Evolutionary conservation across 1,284 basidiomycete species (phyloP), one percentile per base, ranked within the genome.

Genomic region (Trichosporon sp.): DNA sequence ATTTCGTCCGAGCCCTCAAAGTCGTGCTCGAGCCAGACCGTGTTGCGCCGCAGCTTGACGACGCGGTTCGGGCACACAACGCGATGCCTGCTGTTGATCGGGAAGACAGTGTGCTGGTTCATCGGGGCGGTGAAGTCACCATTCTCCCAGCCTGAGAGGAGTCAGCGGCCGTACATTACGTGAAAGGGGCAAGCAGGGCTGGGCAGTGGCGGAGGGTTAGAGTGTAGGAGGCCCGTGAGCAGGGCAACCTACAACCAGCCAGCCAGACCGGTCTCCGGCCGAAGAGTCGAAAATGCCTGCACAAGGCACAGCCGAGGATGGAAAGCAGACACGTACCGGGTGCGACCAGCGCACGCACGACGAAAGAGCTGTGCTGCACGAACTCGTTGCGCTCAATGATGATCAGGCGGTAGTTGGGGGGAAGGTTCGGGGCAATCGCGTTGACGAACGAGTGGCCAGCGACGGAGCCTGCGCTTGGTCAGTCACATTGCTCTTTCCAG

Each of bases 341-440:
- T 1, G 80, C 76, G 51, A 86, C 85, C 2, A 84, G 73, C 1
- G 83, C 84, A 61, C 85, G 77, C 12, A 86, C 78, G n/a, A 80
- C 77, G 7, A 79, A 80, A 38, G 85, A 77, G 1, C 81, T 77
- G 79, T 81, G 85, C 72, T 79, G 85, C 1, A 79, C 78, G 43
- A 78, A 83, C 6, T 80, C 79, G 35, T 81, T 76, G 8, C 82
- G 79, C 70, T 86, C 86, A 73, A 87, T 82, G 7, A 87, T 77
- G 4, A 87, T 75, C 71, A 87, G 78, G 12, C 85, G 81, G 72
- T 86, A 83, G 6, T 80, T 77, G 0, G 73, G 21, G 0, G 85
- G 85, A 2, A 87, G 70, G 65, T 77, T 78, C 21, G 78, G 75
- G 3, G 75, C 71, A 16, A 87, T 78, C 1, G 69, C 68, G 16